These are phyloP conservation scores for Penicillium paradoxum DNA, from an alignment of 495 filamentous ascomycete species.

Conservation along the genomic window DNA sequence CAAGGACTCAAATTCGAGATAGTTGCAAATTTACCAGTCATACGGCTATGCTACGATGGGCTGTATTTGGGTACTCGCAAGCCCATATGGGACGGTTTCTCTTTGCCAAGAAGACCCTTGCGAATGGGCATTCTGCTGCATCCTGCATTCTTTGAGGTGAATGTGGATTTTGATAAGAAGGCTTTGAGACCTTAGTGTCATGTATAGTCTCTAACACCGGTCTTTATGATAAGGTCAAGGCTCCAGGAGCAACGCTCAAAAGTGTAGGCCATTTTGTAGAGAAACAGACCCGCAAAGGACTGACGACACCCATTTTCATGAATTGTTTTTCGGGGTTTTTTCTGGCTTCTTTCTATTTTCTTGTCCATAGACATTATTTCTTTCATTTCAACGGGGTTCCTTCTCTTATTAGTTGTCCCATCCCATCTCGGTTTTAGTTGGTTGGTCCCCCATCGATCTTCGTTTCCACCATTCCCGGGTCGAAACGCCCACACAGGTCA, in stretches of 20 bases:
- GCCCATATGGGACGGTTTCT: background rate
- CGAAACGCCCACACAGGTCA: slow-evolving; percentile 36
- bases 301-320: slow-evolving; percentile 1
- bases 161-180: background rate
- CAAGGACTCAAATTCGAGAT: background rate
- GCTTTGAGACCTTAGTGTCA: too few species aligned
- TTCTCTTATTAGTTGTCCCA: slow-evolving; percentile 3
- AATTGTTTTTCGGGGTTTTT: background rate
- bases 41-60: too few species aligned
- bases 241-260: too few species aligned
- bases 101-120: slow-evolving; percentile 11
- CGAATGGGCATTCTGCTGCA: slow-evolving; percentile 5
- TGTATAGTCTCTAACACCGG: too few species aligned
- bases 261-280: background rate
- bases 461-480: slow-evolving; percentile 33
- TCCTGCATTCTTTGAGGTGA: background rate
- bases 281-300: background rate
- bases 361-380: slow-evolving; percentile 5
- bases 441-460: slow-evolving; percentile 22
- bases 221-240: too few species aligned
- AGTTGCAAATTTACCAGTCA: background rate
- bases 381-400: slow-evolving; percentile 6
- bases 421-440: background rate
- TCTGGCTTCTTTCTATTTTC: background rate
- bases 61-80: background rate